These are phyloP conservation scores for Candida arabinofermentans DNA, from an alignment of 805 yeast species.

Conservation along the genomic window DNA sequence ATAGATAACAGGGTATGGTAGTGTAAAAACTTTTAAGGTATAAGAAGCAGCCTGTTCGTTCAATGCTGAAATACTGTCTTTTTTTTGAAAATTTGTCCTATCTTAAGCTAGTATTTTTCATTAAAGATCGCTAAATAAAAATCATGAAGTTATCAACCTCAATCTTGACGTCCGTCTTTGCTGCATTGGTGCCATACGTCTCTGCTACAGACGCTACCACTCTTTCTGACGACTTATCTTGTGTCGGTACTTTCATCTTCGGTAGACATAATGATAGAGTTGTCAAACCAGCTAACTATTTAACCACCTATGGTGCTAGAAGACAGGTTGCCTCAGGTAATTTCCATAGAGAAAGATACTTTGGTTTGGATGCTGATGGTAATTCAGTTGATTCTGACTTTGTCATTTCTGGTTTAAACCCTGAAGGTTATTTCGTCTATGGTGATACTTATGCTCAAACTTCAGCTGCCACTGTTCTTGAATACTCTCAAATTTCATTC, in stretches of 20 bases:
- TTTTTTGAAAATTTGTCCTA: too few species aligned
- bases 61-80: too few species aligned
- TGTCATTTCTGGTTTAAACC: conserved; percentile 29
- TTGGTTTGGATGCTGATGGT: conserved; percentile 29
- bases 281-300: conserved; percentile 39
- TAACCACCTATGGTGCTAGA: conserved; percentile 42
- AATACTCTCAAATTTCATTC: conserved; percentile 39
- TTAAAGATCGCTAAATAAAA: background rate
- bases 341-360: conserved; percentile 40
- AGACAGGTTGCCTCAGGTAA: conserved; percentile 36
- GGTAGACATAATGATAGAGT: conserved; percentile 49
- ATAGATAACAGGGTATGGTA: too few species aligned
- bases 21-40: too few species aligned
- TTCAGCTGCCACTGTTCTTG: conserved; percentile 35
- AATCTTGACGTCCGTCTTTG: background rate
- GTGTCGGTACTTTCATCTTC: conserved; percentile 42
- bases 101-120: too few species aligned
- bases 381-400: conserved; percentile 26
- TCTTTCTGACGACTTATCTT: conserved; percentile 22
- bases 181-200: conserved; percentile 6
- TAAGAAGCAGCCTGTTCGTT: too few species aligned
- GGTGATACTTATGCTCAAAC: conserved; percentile 37
- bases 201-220: conserved; percentile 17
- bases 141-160: conserved; percentile 1
- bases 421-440: conserved; percentile 33